phyloP scores from a whole-genome alignment of 2,329 filamentous ascomycete genomes.

The Curvularia eragrostidis region DNA sequence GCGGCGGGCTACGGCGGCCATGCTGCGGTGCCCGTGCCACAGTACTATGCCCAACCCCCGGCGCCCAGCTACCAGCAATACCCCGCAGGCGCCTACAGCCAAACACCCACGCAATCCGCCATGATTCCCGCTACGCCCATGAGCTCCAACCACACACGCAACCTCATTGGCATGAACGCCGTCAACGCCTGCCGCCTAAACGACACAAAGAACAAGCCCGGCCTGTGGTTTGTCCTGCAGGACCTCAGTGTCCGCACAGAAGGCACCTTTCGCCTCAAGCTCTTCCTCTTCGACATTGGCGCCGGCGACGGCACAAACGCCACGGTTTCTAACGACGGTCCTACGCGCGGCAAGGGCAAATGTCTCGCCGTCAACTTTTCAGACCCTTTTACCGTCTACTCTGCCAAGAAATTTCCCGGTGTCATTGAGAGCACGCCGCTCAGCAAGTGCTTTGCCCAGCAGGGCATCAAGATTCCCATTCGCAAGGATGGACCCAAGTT shows the following conservation, averaged over 20 bases:
- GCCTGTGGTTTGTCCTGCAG: conserved; percentile 96
- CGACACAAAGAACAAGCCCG: conserved; percentile 79
- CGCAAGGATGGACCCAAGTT: conserved; percentile 76
- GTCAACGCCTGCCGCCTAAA: conserved; percentile 86
- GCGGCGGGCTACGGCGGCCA: conserved; percentile 17
- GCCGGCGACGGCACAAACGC: conserved; percentile 55
- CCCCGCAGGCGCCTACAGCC: conserved; percentile 5
- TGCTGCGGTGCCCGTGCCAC: conserved; percentile 5
- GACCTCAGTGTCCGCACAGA: conserved; percentile 95
- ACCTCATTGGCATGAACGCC: conserved; percentile 89
- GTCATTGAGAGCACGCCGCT: conserved; percentile 92
- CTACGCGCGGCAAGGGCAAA: conserved; percentile 75
- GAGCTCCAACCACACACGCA: conserved; percentile 79
- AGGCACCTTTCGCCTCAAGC: conserved; percentile 79
- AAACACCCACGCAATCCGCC: conserved; percentile 12
- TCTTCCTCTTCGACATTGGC: conserved; percentile 86
- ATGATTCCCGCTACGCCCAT: conserved; percentile 43
- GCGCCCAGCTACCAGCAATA: conserved; percentile 9
- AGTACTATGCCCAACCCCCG: conserved; percentile 9
- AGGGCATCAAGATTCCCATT: conserved; percentile 97
- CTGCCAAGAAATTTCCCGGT: conserved; percentile 97
- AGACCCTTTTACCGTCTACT: conserved; percentile 90
- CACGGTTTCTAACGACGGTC: conserved; percentile 57
- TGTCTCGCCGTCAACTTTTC: conserved; percentile 87
- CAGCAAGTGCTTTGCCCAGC: conserved; percentile 89